A percentile compares a stretch with the other conserved stretches of the same genome.
phyloP scores from a whole-genome alignment of 2,329 filamentous ascomycete species.

The Aspergillus thermomutatus region DNA sequence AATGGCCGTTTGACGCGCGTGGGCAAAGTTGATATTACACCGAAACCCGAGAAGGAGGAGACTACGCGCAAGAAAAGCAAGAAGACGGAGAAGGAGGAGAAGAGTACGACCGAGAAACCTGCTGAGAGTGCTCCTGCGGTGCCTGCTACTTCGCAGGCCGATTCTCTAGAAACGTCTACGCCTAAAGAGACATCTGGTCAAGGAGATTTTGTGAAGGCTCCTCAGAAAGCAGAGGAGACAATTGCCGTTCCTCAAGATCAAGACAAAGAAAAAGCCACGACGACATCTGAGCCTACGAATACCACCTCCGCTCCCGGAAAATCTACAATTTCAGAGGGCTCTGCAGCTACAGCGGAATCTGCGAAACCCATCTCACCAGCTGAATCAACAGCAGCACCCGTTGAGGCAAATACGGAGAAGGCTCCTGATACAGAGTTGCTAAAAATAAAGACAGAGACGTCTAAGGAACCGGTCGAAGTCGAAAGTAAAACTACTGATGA shows the following conservation, averaged over 20 bases:
- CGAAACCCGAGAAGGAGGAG: slow-evolving; percentile 44
- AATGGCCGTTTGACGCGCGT: slow-evolving; percentile 71
- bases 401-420: slow-evolving; percentile 1
- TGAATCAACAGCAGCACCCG: slow-evolving; percentile 1
- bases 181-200: slow-evolving; percentile 6
- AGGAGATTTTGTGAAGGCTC: slow-evolving; percentile 4
- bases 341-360: neutral
- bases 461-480: neutral
- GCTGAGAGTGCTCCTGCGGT: slow-evolving; percentile 4
- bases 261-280: neutral
- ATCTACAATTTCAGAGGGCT: neutral
- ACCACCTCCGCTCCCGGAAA: neutral
- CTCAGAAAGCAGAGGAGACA: neutral
- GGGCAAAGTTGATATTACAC: slow-evolving; percentile 56
- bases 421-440: neutral
- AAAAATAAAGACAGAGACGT: neutral
- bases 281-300: slow-evolving; percentile 2
- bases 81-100: slow-evolving; percentile 29
- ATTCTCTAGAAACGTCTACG: slow-evolving; percentile 5
- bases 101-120: slow-evolving; percentile 19
- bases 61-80: slow-evolving; percentile 41
- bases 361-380: neutral
- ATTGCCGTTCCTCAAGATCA: neutral
- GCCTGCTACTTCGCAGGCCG: slow-evolving; percentile 8
- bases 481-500: neutral